A percentile compares a stretch with the other conserved stretches of the same genome.
phyloP scores from a whole-genome alignment of 139 green algal genomes.

The Closterium sp. region DNA sequence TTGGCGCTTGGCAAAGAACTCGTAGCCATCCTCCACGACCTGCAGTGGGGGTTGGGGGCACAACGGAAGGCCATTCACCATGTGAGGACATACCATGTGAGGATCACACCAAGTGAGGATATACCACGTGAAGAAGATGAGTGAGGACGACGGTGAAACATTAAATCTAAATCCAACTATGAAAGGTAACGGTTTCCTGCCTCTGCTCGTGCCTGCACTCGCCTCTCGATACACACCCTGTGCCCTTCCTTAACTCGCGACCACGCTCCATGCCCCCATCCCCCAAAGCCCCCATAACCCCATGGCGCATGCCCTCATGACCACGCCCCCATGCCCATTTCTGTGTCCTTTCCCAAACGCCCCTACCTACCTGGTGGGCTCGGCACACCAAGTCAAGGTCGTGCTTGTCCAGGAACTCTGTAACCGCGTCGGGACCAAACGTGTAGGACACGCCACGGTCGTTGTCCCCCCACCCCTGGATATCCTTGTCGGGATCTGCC shows the following conservation, averaged over 20 bases:
- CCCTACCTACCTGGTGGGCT: constrained; percentile 79
- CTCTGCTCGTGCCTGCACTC: not conserved
- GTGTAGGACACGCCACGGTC: constrained; percentile 98
- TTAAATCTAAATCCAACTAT: too few species aligned
- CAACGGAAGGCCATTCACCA: not conserved
- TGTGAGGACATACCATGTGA: too few species aligned
- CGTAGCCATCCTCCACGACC: constrained; percentile 98
- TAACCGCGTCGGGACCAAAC: constrained; percentile 92
- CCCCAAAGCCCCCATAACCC: too few species aligned
- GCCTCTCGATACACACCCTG: not conserved
- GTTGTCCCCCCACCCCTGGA: constrained; percentile 95
- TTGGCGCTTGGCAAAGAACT: constrained; percentile 99
- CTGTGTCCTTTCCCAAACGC: too few species aligned
- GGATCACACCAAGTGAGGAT: too few species aligned
- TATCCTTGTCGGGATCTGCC: constrained; percentile 99
- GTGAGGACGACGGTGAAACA: too few species aligned
- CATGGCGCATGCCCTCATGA: not conserved
- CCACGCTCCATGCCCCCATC: not conserved
- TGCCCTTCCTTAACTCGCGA: not conserved
- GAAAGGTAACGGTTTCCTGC: too few species aligned
- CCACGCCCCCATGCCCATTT: not conserved
- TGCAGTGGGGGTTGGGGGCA: constrained; percentile 54
- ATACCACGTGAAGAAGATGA: too few species aligned
- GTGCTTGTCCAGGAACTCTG: constrained; percentile 94
- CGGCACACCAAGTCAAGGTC: constrained; percentile 96